Percentiles rank a stretch among this genome's conserved stretches.
Evolutionary conservation across 352 stramenopile genomes (phyloP).

Genomic region (Pythium guiyangense): DNA sequence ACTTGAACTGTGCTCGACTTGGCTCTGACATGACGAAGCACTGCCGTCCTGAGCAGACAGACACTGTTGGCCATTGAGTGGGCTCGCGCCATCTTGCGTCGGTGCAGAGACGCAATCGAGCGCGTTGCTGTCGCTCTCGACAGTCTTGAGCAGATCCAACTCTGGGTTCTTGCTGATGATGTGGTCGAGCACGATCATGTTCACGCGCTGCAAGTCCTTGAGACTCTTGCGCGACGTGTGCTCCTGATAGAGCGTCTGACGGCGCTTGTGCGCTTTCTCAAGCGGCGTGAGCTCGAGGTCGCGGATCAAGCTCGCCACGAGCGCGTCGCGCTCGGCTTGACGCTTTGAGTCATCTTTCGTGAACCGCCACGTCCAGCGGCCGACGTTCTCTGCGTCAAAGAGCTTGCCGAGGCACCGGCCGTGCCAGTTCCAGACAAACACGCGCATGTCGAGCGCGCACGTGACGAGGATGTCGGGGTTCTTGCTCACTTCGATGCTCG

Average conservation of each 20-base stretch:
- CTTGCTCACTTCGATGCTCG: slow-evolving; percentile 48
- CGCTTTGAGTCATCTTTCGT: slow-evolving; percentile 47
- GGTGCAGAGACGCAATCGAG: neutral
- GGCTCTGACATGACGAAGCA: too few relatives aligned
- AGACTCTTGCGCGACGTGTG: slow-evolving; percentile 46
- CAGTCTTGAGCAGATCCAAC: slow-evolving; percentile 29
- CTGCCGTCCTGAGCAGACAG: too few relatives aligned
- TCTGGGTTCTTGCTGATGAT: slow-evolving; percentile 63
- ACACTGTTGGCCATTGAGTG: too few relatives aligned
- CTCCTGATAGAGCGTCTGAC: slow-evolving; percentile 39
- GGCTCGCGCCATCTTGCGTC: too few relatives aligned
- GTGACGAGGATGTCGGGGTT: slow-evolving; percentile 63
- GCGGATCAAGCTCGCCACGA: slow-evolving; percentile 34
- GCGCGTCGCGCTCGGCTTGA: slow-evolving; percentile 27
- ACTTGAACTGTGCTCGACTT: too few relatives aligned
- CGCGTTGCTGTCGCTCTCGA: slow-evolving; percentile 8
- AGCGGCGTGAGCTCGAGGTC: slow-evolving; percentile 46
- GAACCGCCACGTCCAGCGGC: slow-evolving; percentile 45
- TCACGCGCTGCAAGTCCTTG: slow-evolving; percentile 41
- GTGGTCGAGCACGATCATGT: slow-evolving; percentile 55
- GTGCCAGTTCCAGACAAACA: slow-evolving; percentile 71
- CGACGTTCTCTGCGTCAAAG: slow-evolving; percentile 56
- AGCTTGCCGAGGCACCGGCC: slow-evolving; percentile 53
- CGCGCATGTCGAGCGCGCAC: slow-evolving; percentile 54
- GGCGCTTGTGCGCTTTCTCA: slow-evolving; percentile 32